phyloP scores from a whole-genome alignment of 169 alveolate species.

The Plasmodium cynomolgi region DNA sequence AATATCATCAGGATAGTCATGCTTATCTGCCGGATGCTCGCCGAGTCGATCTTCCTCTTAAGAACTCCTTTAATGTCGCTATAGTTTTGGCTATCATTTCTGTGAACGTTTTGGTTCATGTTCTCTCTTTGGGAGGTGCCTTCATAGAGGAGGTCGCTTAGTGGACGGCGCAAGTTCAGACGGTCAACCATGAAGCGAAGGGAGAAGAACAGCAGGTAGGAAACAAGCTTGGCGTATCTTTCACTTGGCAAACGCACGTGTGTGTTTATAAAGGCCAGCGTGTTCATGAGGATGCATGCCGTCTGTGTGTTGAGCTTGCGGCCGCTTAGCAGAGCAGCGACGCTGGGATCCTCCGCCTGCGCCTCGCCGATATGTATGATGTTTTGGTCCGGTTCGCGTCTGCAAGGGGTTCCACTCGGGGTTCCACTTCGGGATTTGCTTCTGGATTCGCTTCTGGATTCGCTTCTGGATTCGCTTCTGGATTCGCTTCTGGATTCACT shows the following conservation, averaged over 20 bases:
- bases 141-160: background rate
- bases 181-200: background rate
- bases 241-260: constrained; percentile 3
- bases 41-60: constrained; percentile 40
- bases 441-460: background rate
- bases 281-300: constrained; percentile 39
- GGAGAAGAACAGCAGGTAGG: constrained; percentile 13
- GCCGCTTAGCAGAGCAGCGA: background rate
- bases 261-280: constrained; percentile 29
- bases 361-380: constrained; percentile 23
- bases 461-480: no score
- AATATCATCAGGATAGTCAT: constrained; percentile 33
- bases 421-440: background rate
- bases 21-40: constrained; percentile 54
- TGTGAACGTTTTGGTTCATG: background rate
- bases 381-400: background rate
- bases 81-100: background rate
- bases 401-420: background rate
- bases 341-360: background rate
- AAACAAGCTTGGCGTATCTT: background rate
- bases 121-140: background rate
- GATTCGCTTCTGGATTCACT: background rate
- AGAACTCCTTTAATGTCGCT: background rate
- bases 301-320: constrained; percentile 43
- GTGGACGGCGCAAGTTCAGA: background rate